Conservation (phyloP, 345 rosid genomes). For the Populus davidiana region DNA sequence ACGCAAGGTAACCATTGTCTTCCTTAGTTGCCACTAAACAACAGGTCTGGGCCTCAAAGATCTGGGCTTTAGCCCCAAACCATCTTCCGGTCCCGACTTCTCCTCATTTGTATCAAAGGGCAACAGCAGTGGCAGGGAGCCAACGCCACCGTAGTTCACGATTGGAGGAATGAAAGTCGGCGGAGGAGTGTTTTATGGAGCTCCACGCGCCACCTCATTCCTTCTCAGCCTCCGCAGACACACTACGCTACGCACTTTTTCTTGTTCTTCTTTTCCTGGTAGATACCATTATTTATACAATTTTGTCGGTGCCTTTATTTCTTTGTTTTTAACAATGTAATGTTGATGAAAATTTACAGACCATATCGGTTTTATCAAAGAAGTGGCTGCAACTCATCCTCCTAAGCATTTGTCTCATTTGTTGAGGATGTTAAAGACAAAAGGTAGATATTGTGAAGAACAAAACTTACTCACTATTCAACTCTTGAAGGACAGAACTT, state of each 20-base stretch:
- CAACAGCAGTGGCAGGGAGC: no score
- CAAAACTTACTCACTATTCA: not conserved
- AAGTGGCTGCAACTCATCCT: slow-evolving; percentile 59
- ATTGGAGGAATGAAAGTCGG: slow-evolving; percentile 25
- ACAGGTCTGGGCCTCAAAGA: no score
- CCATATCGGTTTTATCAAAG: slow-evolving; percentile 53
- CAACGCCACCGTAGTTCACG: not conserved
- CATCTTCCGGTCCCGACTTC: no score
- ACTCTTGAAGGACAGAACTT: not conserved
- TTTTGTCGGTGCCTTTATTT: no score
- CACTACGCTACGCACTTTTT: slow-evolving; percentile 20
- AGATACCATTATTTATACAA: not conserved
- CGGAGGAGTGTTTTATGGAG: slow-evolving; percentile 38
- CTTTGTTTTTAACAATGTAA: not conserved
- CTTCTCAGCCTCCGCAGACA: slow-evolving; percentile 26
- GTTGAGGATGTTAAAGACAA: slow-evolving; percentile 49
- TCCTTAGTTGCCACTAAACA: no score
- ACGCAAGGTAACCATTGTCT: no score
- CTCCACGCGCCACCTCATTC: slow-evolving; percentile 36
- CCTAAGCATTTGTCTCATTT: slow-evolving; percentile 60
- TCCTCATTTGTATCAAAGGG: no score
- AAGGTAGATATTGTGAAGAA: slow-evolving; percentile 39
- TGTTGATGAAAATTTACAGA: slow-evolving; percentile 18
- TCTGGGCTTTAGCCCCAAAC: no score
- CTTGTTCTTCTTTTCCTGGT: slow-evolving; percentile 44